Evolutionary conservation across 768 basidiomycete genomes (phyloP).

Genomic region (Russula sp.): DNA sequence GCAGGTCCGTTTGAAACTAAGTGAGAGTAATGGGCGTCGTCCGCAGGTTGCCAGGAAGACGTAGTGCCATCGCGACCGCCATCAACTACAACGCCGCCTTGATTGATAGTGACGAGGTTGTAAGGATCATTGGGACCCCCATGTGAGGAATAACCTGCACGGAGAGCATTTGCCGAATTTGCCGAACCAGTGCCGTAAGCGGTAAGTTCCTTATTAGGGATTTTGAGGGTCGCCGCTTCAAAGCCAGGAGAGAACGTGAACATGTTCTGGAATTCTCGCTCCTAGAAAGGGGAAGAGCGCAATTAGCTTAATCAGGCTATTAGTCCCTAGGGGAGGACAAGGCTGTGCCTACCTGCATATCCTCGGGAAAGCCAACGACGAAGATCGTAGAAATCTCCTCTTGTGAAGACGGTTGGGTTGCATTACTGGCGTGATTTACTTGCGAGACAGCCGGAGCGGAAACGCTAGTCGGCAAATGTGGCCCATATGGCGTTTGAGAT

Average conservation of each 20-base stretch:
- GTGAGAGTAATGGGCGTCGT: constrained; percentile 39
- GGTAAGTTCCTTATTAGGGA: constrained; percentile 88
- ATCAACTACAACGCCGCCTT: constrained; percentile 81
- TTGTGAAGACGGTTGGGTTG: constrained; percentile 39
- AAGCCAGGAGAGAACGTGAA: constrained; percentile 96
- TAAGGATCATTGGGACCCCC: constrained; percentile 74
- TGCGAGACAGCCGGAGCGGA: constrained; percentile 33
- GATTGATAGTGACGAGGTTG: constrained; percentile 78
- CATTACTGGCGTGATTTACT: constrained; percentile 34
- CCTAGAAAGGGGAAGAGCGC: constrained; percentile 47
- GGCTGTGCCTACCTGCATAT: constrained; percentile 76
- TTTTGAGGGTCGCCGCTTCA: constrained; percentile 96
- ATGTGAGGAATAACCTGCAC: constrained; percentile 34
- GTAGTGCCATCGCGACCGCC: constrained; percentile 69
- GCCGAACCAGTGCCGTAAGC: constrained; percentile 52
- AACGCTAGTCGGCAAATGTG: constrained; percentile 53
- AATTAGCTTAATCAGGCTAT: constrained; percentile 21
- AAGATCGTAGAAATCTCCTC: constrained; percentile 98
- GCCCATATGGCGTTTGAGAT: constrained; percentile 74
- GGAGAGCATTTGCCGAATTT: constrained; percentile 24
- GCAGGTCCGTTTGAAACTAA: constrained; percentile 28
- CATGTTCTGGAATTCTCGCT: constrained; percentile 99
- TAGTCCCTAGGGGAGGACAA: constrained; percentile 15
- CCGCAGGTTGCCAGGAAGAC: constrained; percentile 55
- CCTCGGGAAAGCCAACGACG: constrained; percentile 98